Conservation (phyloP, 768 basidiomycete genomes). For the Psilocybe subaeruginosa region DNA sequence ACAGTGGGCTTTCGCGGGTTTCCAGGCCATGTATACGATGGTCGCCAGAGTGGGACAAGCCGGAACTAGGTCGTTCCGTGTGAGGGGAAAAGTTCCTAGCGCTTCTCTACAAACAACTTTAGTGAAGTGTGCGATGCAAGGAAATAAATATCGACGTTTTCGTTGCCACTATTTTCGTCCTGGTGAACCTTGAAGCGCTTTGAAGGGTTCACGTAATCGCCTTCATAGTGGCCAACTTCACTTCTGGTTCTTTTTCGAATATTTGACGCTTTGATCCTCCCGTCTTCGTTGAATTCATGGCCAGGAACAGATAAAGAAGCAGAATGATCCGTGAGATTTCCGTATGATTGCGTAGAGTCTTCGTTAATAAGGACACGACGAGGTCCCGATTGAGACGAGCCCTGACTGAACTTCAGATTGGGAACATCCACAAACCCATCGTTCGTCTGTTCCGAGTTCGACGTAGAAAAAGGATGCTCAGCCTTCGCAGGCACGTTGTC, state of each 20-base stretch:
- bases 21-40: not conserved
- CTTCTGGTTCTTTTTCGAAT: constrained; percentile 16
- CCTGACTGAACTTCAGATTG: not conserved
- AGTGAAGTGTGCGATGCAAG: not conserved
- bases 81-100: constrained; percentile 2
- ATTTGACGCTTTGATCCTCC: constrained; percentile 10
- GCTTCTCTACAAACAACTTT: not conserved
- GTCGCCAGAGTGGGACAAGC: constrained; percentile 14
- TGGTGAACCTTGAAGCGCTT: constrained; percentile 21
- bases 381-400: constrained; percentile 5
- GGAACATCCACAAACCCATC: not conserved
- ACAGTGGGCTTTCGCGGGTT: not conserved
- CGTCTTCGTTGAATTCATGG: constrained; percentile 20
- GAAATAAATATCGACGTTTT: not conserved
- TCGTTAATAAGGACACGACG: constrained; percentile 11
- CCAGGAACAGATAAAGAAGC: not conserved
- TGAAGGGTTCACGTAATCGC: constrained; percentile 9
- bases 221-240: constrained; percentile 16
- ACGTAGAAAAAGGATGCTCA: not conserved
- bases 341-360: not conserved
- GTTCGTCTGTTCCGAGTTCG: not conserved
- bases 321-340: not conserved
- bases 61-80: constrained; percentile 18
- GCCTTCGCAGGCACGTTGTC: constrained; percentile 2
- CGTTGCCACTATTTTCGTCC: constrained; percentile 3